Base-by-base conservation (phyloP, 106 monocot genomes). In the Apostasia ramifera region DNA sequence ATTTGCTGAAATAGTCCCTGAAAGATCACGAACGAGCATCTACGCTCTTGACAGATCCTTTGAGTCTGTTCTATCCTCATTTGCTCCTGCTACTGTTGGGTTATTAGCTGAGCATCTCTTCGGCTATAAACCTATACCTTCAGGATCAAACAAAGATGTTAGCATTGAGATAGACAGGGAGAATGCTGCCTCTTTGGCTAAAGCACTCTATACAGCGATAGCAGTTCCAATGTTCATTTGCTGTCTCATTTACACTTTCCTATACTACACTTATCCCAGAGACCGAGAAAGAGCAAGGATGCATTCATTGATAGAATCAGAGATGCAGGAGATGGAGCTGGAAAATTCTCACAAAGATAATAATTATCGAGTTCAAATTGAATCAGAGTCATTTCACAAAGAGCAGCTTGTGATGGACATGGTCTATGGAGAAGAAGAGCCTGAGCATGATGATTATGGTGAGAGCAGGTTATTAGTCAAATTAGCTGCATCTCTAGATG, bases 1-100 rank as follows among this genome's bases (percentile, higher is more conserved):
- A 70, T 95, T 94, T 88, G 94, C 94, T 45, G 94, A 94, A 74
- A 95, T 95, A 40, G 95, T 95, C 8, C 88, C 91, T 12, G 95
- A 95, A 74, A 88, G 62, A 68, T 80, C 86, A 74, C 76, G 95
- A 47, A 91, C 95, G 63, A 95, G 84, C 55, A 88, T 95, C 51
- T 95, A 95, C 71, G 95, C 95, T 3, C 78, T 95, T 43, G 95
- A 95, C 64, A 81, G 88, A 78, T 74, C 91, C 39, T 88, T 95
- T 38, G 91, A 95, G 55, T 86, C 88, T 1, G 53, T 91, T 2
- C 80, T 95, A 7, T 65, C 95, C 51, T 95, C 95, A 44, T 95
- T 91, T 74, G 95, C 91, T 41, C 95, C 95, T 40, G 91, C 95
- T 47, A 40, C 84, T 61, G 95, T 95, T 14, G 95, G 95, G 7